A percentile compares a stretch with the other conserved stretches of the same genome.
Evolutionary conservation across 495 filamentous ascomycete species (phyloP).

Genomic region (Penicillium salamii): DNA sequence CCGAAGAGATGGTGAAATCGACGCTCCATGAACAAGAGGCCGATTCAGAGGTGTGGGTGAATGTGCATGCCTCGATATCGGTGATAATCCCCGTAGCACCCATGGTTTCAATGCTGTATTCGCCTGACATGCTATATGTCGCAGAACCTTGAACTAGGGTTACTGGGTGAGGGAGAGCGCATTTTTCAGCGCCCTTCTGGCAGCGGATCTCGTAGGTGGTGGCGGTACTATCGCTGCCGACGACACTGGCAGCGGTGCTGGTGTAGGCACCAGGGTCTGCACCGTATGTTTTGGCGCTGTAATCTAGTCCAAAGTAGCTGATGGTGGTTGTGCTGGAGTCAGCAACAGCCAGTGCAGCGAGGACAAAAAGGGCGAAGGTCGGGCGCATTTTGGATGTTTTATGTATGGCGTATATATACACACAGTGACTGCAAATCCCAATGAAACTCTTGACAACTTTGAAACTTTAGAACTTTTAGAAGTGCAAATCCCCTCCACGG

Average conservation of each 20-base stretch:
- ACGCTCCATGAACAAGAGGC: constrained; percentile 4
- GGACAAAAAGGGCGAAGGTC: not conserved
- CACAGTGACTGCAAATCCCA: too few relatives aligned
- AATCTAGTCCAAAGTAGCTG: not conserved
- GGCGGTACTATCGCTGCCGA: constrained; percentile 18
- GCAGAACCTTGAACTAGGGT: constrained; percentile 25
- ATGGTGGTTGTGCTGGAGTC: constrained; percentile 11
- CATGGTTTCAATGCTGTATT: not conserved
- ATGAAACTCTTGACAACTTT: too few relatives aligned
- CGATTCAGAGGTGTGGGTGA: constrained; percentile 14
- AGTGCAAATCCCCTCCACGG: not conserved
- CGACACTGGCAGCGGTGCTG: constrained; percentile 24
- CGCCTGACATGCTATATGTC: constrained; percentile 8
- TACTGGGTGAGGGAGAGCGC: constrained; percentile 14
- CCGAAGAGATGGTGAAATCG: not conserved
- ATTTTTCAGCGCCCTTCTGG: constrained; percentile 15
- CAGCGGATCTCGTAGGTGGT: constrained; percentile 32
- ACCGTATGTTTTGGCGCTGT: not conserved
- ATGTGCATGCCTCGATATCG: constrained; percentile 6
- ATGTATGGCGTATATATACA: not conserved
- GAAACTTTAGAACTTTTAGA: too few relatives aligned
- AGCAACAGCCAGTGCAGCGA: constrained; percentile 6
- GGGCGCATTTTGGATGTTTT: constrained; percentile 1
- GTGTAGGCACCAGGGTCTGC: constrained; percentile 1
- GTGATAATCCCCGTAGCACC: not conserved